A percentile compares a stretch with the other conserved stretches of the same genome.
phyloP scores from a whole-genome alignment of 352 stramenopile species.

The Globisporangium heterothallicum region DNA sequence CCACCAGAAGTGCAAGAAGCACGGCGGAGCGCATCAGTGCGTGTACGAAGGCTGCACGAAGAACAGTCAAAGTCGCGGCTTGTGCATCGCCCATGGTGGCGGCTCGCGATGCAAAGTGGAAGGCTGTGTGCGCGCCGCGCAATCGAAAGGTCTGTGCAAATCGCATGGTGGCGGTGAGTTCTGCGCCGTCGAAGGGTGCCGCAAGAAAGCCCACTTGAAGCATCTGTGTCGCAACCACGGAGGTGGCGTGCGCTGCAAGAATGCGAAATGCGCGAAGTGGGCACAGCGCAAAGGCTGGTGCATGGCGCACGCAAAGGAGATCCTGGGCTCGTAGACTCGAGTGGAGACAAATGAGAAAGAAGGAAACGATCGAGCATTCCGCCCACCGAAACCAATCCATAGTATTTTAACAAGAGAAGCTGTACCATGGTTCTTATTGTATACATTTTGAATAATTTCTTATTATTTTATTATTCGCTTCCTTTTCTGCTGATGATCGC shows the following conservation, averaged over 20 bases:
- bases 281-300: slow-evolving; percentile 85
- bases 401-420: slow-evolving; percentile 4
- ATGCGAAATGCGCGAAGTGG: slow-evolving; percentile 78
- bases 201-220: slow-evolving; percentile 85
- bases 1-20: slow-evolving; percentile 88
- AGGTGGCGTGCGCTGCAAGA: slow-evolving; percentile 79
- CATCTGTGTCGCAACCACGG: slow-evolving; percentile 82
- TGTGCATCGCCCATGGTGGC: slow-evolving; percentile 82
- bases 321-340: slow-evolving; percentile 28
- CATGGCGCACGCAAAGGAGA: slow-evolving; percentile 85
- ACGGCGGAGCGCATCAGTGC: slow-evolving; percentile 82
- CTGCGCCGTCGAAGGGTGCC: slow-evolving; percentile 74
- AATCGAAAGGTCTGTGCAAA: slow-evolving; percentile 84
- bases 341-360: not conserved
- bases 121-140: slow-evolving; percentile 72
- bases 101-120: slow-evolving; percentile 76
- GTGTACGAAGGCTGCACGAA: slow-evolving; percentile 81
- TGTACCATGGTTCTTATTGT: not conserved
- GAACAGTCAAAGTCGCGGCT: slow-evolving; percentile 81
- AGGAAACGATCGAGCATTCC: not conserved
- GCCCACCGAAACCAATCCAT: slow-evolving; percentile 1
- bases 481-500: not conserved
- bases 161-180: slow-evolving; percentile 79
- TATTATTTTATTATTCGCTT: slow-evolving; percentile 10
- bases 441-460: slow-evolving; percentile 4